A percentile compares a stretch with the other conserved stretches of the same genome.
phyloP scores from a whole-genome alignment of 1,139 yeast genomes.

The Kodamaea derodonti region DNA sequence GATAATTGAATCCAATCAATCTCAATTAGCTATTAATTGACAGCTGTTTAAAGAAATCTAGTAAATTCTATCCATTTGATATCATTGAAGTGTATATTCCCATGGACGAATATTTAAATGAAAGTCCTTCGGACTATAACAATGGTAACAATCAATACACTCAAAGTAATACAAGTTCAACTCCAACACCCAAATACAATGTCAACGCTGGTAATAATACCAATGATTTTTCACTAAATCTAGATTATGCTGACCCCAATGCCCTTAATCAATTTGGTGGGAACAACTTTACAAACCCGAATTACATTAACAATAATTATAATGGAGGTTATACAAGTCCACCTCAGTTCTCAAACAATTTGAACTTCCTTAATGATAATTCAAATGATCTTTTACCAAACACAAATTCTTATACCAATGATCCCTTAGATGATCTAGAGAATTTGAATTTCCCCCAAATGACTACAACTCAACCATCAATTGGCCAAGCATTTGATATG shows the following conservation, averaged over 20 bases:
- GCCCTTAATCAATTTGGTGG: not conserved
- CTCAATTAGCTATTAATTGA: no score
- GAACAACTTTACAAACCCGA: slow-evolving; percentile 3
- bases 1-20: no score
- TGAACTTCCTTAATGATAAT: slow-evolving; percentile 4
- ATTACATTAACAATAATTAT: slow-evolving; percentile 2
- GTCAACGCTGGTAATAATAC: slow-evolving; percentile 6
- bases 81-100: no score
- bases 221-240: slow-evolving; percentile 12
- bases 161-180: slow-evolving; percentile 3
- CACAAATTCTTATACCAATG: slow-evolving; percentile 22
- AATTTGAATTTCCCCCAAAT: slow-evolving; percentile 14
- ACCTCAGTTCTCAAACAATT: slow-evolving; percentile 3
- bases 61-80: no score
- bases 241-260: slow-evolving; percentile 10
- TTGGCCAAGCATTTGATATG: slow-evolving; percentile 8
- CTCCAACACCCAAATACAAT: slow-evolving; percentile 9
- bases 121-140: slow-evolving; percentile 31
- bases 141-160: slow-evolving; percentile 4
- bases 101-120: slow-evolving; percentile 39
- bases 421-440: slow-evolving; percentile 36
- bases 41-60: no score
- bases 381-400: slow-evolving; percentile 5
- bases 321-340: slow-evolving; percentile 5
- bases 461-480: slow-evolving; percentile 4